phyloP scores from a whole-genome alignment of 78 protist genomes.

The Isochrysis galbana region DNA sequence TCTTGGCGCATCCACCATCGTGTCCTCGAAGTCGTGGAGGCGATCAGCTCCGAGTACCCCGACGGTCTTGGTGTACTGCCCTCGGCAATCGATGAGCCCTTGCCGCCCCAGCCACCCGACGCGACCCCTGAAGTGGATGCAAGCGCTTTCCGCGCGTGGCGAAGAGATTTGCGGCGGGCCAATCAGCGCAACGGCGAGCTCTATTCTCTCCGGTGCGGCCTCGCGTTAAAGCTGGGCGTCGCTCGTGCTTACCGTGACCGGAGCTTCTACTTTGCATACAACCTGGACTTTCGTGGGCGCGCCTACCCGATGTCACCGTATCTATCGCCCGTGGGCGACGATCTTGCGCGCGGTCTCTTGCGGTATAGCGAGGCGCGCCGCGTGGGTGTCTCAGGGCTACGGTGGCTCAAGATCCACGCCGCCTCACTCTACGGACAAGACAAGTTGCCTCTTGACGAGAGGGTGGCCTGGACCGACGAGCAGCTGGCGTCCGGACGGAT shows the following conservation, averaged over 20 bases:
- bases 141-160: not conserved
- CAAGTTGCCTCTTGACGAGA: slow-evolving; percentile 55
- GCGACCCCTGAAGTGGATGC: no score
- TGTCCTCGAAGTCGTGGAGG: not conserved
- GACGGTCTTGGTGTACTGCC: slow-evolving; percentile 56
- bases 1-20: slow-evolving; percentile 75
- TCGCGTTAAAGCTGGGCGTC: slow-evolving; percentile 48
- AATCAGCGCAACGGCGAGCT: slow-evolving; percentile 47
- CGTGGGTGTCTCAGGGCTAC: not conserved
- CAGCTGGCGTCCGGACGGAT: slow-evolving; percentile 49
- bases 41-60: not conserved
- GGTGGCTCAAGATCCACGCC: slow-evolving; percentile 66
- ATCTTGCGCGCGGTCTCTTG: slow-evolving; percentile 78
- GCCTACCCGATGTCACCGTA: slow-evolving; percentile 92
- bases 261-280: slow-evolving; percentile 81
- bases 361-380: slow-evolving; percentile 61
- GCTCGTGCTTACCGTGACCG: not conserved
- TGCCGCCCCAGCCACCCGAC: slow-evolving; percentile 52
- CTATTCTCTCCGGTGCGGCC: slow-evolving; percentile 63
- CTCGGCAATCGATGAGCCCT: not conserved
- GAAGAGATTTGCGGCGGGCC: not conserved
- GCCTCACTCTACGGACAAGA: not conserved
- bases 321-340: slow-evolving; percentile 86
- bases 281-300: slow-evolving; percentile 96
- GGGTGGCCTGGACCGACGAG: slow-evolving; percentile 58